Base-by-base conservation (phyloP, 192 early-diverging fungal species). In the Backusella parvicylindrica region DNA sequence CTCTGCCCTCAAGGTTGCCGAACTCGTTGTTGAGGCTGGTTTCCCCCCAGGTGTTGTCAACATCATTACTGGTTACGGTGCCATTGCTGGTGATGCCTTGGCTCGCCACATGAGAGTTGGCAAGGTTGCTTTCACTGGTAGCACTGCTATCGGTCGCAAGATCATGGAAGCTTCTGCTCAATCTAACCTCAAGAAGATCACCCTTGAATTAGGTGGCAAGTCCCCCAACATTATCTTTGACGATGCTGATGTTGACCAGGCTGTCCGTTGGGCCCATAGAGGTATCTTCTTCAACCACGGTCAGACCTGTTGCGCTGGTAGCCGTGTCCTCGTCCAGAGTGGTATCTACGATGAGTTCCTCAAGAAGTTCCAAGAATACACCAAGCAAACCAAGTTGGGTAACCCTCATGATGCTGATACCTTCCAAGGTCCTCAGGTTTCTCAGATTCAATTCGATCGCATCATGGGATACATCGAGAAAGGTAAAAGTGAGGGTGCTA, bases 141-240 rank as follows among this genome's bases (percentile, higher is more conserved):
- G 88, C 12, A 92, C 93, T 12, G 76, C 71, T 23, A 92, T 91
- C 4, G 93, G 93, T 50, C 82, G 88, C 67, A 71, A 69, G 32
- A 84, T 95, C 67, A 86, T 89, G 80, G 78, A 83, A 31, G 77
- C 84, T 31, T 81, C 91, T 64, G 88, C 92, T 5, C 85, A 83
- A 36, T 83, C 82, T 71, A 87, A 89, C 37, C 82, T 92, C 72
- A 96, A 95, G 84, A 89, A 91, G 40, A 84, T 95, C 37, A 91
- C 89, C 0, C 80, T 97, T n/a, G 95, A 97, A 84, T 88, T 97
- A 0, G 95, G 92, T 66, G 95, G 95, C 38, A 97, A 97, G 82
- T 94, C 92, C 43, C 93, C 95, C n/a, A 87, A 88, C 77, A 83
- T 94, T 28, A 86, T 95, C 49, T 94, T 94, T 82, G 88, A 78